Conservation (phyloP, 305 asterid genomes). For the Fraxinus nigra region DNA sequence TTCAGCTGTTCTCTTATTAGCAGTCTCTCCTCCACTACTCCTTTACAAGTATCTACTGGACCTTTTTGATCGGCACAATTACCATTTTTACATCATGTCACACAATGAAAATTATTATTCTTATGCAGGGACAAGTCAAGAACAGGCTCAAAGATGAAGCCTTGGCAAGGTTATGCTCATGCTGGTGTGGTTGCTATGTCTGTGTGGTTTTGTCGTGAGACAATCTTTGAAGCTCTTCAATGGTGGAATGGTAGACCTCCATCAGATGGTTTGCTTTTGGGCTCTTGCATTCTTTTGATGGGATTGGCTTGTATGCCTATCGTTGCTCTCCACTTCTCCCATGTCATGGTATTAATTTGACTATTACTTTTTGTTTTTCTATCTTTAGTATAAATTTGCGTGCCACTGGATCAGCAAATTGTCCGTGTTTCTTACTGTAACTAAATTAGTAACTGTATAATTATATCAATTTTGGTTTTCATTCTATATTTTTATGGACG, state of each 20-base stretch:
- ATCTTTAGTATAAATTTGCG: background rate
- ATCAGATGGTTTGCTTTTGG: conserved; percentile 91
- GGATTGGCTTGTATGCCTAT: conserved; percentile 94
- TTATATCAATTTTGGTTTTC: background rate
- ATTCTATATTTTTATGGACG: background rate
- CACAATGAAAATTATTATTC: conserved; percentile 21
- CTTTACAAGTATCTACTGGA: conserved; percentile 70
- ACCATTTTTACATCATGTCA: background rate
- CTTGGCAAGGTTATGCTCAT: conserved; percentile 95
- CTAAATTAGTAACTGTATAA: background rate
- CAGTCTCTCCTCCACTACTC: conserved; percentile 96
- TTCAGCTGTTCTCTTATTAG: conserved; percentile 82
- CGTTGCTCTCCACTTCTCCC: conserved; percentile 90
- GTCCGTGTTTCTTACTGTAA: conserved; percentile 8
- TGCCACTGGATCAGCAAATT: background rate
- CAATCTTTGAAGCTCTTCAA: conserved; percentile 94
- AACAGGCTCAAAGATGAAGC: conserved; percentile 89
- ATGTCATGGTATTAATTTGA: conserved; percentile 65
- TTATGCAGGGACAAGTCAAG: conserved; percentile 81
- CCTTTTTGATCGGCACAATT: conserved; percentile 20
- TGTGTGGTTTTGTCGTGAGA: conserved; percentile 92
- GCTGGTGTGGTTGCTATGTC: conserved; percentile 83
- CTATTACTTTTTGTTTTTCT: conserved; percentile 11
- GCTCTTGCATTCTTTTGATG: conserved; percentile 76
- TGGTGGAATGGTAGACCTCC: conserved; percentile 99